Evolutionary conservation across 805 yeast genomes (phyloP).

Genomic region (Wickerhamomyces tratensis): DNA sequence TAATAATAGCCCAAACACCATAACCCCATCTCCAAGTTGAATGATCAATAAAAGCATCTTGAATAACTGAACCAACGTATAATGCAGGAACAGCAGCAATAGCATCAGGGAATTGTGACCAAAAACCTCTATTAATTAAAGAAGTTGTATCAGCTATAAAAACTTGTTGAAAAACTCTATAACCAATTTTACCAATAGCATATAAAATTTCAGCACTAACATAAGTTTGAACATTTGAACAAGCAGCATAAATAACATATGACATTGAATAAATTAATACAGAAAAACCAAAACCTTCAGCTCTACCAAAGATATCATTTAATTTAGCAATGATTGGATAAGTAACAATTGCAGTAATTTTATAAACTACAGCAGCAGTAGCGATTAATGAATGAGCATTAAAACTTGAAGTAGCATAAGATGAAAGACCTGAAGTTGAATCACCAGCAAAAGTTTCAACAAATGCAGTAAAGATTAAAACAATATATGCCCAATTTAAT

Average conservation of each 20-base stretch:
- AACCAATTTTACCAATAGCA: conserved; percentile 29
- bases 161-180: conserved; percentile 24
- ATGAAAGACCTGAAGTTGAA: conserved; percentile 14
- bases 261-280: conserved; percentile 22
- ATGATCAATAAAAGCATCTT: conserved; percentile 20
- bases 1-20: conserved; percentile 34
- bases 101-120: conserved; percentile 26
- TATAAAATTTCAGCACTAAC: conserved; percentile 25
- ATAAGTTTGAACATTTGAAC: conserved; percentile 22
- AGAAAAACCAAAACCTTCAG: conserved; percentile 26
- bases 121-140: conserved; percentile 27
- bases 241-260: conserved; percentile 24
- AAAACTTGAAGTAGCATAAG: conserved; percentile 28
- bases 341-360: conserved; percentile 26
- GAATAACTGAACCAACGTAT: conserved; percentile 19
- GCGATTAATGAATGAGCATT: conserved; percentile 27
- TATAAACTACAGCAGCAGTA: conserved; percentile 27
- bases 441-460: conserved; percentile 20
- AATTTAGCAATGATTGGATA: conserved; percentile 29
- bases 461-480: conserved; percentile 18
- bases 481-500: conserved; percentile 13
- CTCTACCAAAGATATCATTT: conserved; percentile 27
- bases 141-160: conserved; percentile 30
- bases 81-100: conserved; percentile 19
- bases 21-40: conserved; percentile 41